Evolutionary conservation across 2,329 filamentous ascomycete genomes (phyloP).

Genomic region (Zasmidium cellare): DNA sequence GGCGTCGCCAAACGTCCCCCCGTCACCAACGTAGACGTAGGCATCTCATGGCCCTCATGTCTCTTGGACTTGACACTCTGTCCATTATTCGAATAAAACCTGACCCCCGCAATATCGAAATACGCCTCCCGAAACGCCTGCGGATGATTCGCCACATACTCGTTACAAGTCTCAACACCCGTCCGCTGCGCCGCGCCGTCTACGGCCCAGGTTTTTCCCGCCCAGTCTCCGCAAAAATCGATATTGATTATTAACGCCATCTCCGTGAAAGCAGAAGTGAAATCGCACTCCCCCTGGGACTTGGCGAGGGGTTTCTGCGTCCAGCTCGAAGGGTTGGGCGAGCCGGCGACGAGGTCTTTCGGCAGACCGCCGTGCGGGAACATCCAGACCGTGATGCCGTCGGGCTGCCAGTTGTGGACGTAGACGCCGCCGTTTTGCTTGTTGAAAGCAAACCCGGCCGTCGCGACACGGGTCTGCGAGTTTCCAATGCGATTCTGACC

Average conservation of each 20-base stretch:
- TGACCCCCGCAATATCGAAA: slow-evolving; percentile 74
- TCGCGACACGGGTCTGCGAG: slow-evolving; percentile 23
- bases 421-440: slow-evolving; percentile 46
- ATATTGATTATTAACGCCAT: slow-evolving; percentile 80
- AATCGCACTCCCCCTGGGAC: slow-evolving; percentile 71
- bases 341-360: slow-evolving; percentile 58
- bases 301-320: slow-evolving; percentile 62
- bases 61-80: too few relatives aligned
- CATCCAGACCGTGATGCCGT: slow-evolving; percentile 76
- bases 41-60: too few relatives aligned
- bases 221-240: slow-evolving; percentile 87
- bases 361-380: slow-evolving; percentile 71
- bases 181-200: slow-evolving; percentile 60
- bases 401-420: slow-evolving; percentile 64
- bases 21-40: too few relatives aligned
- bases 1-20: too few relatives aligned
- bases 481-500: slow-evolving; percentile 51
- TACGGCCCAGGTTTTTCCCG: slow-evolving; percentile 65
- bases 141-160: slow-evolving; percentile 72
- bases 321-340: slow-evolving; percentile 69
- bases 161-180: slow-evolving; percentile 63
- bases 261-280: slow-evolving; percentile 66
- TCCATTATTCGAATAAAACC: slow-evolving; percentile 50
- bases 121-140: slow-evolving; percentile 69
- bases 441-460: slow-evolving; percentile 55